A percentile compares a stretch with the other conserved stretches of the same genome.
Evolutionary conservation across 2,329 filamentous ascomycete genomes (phyloP).

Genomic region (Escovopsis sp.): DNA sequence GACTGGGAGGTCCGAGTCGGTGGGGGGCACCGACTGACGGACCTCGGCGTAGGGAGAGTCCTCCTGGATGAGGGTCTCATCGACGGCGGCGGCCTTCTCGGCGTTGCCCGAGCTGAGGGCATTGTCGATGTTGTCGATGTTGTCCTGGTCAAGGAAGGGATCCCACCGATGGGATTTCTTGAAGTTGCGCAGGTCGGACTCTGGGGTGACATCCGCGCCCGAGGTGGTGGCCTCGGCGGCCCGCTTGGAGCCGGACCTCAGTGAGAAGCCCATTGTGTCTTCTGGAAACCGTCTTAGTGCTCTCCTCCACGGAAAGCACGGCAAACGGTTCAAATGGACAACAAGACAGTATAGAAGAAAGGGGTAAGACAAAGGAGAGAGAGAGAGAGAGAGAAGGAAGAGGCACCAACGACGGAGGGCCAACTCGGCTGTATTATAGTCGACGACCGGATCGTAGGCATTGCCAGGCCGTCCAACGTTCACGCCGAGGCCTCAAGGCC

Average conservation of each 20-base stretch:
- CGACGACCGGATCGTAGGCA: no score
- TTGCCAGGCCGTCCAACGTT: no score
- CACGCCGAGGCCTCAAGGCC: no score
- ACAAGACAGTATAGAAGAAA: no score
- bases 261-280: conserved; percentile 10
- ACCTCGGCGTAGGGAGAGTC: conserved; percentile 28
- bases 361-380: not conserved
- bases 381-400: not conserved
- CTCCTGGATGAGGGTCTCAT: conserved; percentile 33
- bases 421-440: no score
- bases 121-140: conserved; percentile 36
- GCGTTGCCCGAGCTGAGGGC: conserved; percentile 28
- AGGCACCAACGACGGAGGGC: not conserved
- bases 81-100: conserved; percentile 30
- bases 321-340: no score
- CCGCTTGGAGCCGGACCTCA: conserved; percentile 5
- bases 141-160: conserved; percentile 38
- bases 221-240: conserved; percentile 8
- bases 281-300: not conserved
- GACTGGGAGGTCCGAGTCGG: conserved; percentile 36
- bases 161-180: conserved; percentile 40
- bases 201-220: conserved; percentile 10
- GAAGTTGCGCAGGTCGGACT: conserved; percentile 24
- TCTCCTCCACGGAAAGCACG: not conserved
- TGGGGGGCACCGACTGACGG: conserved; percentile 18